Evolutionary conservation across 164 flowering plant genomes (phyloP), one percentile per base, ranked within the genome.

Genomic region (Berberis thunbergii): DNA sequence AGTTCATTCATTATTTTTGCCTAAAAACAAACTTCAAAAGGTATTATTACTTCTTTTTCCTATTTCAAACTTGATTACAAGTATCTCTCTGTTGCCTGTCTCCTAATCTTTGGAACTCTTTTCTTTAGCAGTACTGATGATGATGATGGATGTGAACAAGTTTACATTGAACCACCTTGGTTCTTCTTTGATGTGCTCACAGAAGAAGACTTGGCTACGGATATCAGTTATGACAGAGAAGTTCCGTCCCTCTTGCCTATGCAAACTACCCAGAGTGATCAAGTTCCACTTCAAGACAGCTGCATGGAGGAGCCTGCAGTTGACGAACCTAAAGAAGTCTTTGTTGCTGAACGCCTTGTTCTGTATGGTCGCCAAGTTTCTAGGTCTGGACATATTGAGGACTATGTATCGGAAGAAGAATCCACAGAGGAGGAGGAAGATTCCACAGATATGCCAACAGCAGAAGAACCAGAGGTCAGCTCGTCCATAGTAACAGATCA

Each of bases 1-100:
- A 77, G 60, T 59, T 86, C 76, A 69, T 87, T 69, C 64, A 62
- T 72, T 81, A 72, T 65, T 58, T 80, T 40, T 76, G 76, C 67
- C 45, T 61, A 60, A 63, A 49, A 44, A 69, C 78, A 12, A 55
- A 67, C n/a, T 52, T 26, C 11, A 4, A 52, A 52, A 52, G 54
- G 54, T 52, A 1, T 7, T 52, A 12, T 52, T 10, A 10, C 54
- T 52, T 26, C 11, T 26, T 52, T 26, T 7, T 26, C n/a, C 54
- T 52, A 12, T 52, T 10, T 49, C 41, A 6, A 7, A 40, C 40
- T 52, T 26, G 4, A 6, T 4, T 4, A 4, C 11, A 50, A 7
- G 12, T 9, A 50, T 50, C n/a, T 52, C n/a, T 52, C 10, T 6
- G 11, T 52, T 9, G 4, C n/a, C 11, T 10, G 11, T 11, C 10